These are phyloP conservation scores for Aspergillus glaucus DNA, from an alignment of 2,329 filamentous ascomycete species.

Conservation along the genomic window DNA sequence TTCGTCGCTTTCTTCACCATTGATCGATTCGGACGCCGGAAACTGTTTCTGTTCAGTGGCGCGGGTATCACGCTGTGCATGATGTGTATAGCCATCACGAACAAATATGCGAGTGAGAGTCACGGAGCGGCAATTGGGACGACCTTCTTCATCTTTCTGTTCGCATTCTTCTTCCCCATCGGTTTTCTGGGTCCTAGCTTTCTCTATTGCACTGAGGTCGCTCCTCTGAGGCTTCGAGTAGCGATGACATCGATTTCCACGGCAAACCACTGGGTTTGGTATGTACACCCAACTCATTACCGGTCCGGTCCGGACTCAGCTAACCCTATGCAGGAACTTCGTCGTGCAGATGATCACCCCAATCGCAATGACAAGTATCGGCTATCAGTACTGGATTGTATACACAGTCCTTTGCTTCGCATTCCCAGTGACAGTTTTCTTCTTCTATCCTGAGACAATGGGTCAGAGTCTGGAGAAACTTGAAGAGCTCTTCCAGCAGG, in stretches of 20 bases:
- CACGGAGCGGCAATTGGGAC: conserved; percentile 5
- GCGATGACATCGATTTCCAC: conserved; percentile 10
- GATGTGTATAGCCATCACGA: conserved; percentile 11
- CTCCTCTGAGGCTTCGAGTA: conserved; percentile 13
- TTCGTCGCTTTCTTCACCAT: conserved; percentile 1
- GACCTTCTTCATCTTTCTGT: conserved; percentile 14
- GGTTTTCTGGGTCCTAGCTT: conserved; percentile 15
- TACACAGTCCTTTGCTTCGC: conserved; percentile 11
- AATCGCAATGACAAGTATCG: conserved; percentile 12
- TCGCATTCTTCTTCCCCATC: conserved; percentile 15
- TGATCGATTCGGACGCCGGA: conserved; percentile 8
- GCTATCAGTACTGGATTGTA: conserved; percentile 14
- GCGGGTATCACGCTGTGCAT: conserved; percentile 13
- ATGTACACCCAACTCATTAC: background rate
- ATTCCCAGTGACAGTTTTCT: conserved; percentile 10
- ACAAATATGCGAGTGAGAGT: conserved; percentile 4
- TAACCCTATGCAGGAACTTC: conserved; percentile 9
- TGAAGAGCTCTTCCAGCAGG: conserved; percentile 11
- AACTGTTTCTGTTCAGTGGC: conserved; percentile 13
- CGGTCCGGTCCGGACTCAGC: background rate
- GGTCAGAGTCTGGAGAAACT: conserved; percentile 12
- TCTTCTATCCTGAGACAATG: conserved; percentile 18
- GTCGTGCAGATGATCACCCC: conserved; percentile 16
- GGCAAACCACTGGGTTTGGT: conserved; percentile 13
- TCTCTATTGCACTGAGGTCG: conserved; percentile 15